These are phyloP conservation scores for Schoenoplectus triqueter DNA, from an alignment of 202 grass and related monocot genomes.

Conservation along the genomic window DNA sequence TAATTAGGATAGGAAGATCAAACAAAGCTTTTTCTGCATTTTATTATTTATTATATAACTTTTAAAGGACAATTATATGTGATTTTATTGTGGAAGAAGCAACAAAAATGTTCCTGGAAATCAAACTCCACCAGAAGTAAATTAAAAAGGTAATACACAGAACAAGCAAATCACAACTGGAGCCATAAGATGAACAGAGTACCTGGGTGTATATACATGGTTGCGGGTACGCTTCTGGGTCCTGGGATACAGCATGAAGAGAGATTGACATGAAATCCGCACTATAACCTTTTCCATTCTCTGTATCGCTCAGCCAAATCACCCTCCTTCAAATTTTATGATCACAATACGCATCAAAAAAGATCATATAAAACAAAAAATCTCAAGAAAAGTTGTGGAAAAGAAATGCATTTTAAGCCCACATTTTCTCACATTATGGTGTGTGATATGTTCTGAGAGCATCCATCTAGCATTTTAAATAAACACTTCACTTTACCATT, in stretches of 20 bases:
- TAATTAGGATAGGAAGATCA: neutral
- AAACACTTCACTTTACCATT: constrained; percentile 14
- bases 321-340: constrained; percentile 59
- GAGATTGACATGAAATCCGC: constrained; percentile 79
- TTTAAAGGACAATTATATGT: neutral
- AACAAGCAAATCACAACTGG: neutral
- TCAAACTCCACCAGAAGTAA: no score
- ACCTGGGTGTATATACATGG: constrained; percentile 95
- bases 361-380: neutral
- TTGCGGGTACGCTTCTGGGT: constrained; percentile 73
- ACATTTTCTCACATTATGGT: constrained; percentile 3
- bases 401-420: constrained; percentile 7
- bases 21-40: neutral
- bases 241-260: constrained; percentile 88
- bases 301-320: constrained; percentile 78
- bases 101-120: neutral
- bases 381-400: neutral
- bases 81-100: neutral
- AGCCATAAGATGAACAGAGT: neutral
- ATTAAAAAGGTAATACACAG: neutral
- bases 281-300: constrained; percentile 66
- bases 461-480: constrained; percentile 15
- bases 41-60: neutral
- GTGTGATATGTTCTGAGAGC: neutral
- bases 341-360: neutral